phyloP scores from a whole-genome alignment of 129 eudicot species.

The Arctium lappa region DNA sequence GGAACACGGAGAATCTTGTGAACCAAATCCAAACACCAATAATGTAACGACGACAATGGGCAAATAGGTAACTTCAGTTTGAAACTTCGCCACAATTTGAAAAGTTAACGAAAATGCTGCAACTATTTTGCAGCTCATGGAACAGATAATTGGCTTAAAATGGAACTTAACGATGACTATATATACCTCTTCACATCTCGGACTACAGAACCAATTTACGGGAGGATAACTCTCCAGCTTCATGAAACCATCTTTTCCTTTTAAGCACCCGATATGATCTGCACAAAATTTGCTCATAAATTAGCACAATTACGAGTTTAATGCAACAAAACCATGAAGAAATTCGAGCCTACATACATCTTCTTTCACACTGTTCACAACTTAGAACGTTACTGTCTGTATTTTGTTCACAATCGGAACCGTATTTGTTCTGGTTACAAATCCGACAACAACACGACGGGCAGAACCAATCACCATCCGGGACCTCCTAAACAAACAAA shows the following conservation, averaged over 20 bases:
- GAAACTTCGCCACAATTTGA: neutral
- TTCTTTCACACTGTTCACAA: conserved; percentile 79
- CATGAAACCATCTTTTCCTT: conserved; percentile 35
- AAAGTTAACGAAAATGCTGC: neutral
- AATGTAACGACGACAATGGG: neutral
- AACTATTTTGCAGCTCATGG: neutral
- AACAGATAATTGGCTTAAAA: neutral
- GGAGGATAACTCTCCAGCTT: conserved; percentile 30
- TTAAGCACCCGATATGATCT: conserved; percentile 84
- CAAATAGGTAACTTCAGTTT: neutral
- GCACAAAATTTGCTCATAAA: conserved; percentile 22
- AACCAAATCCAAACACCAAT: neutral
- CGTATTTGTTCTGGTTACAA: conserved; percentile 50
- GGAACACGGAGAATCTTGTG: neutral
- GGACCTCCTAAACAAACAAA: conserved; percentile 55
- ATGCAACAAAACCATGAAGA: neutral
- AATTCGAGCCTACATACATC: conserved; percentile 47
- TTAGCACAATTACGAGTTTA: conserved; percentile 5
- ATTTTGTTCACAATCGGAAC: conserved; percentile 20
- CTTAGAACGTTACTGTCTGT: conserved; percentile 32
- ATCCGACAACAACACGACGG: conserved; percentile 88
- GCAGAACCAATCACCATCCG: conserved; percentile 98
- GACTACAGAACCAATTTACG: conserved; percentile 75
- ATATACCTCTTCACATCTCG: conserved; percentile 71
- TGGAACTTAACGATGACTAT: neutral